phyloP scores from a whole-genome alignment of 768 basidiomycete genomes.

The Lactarius indigo region DNA sequence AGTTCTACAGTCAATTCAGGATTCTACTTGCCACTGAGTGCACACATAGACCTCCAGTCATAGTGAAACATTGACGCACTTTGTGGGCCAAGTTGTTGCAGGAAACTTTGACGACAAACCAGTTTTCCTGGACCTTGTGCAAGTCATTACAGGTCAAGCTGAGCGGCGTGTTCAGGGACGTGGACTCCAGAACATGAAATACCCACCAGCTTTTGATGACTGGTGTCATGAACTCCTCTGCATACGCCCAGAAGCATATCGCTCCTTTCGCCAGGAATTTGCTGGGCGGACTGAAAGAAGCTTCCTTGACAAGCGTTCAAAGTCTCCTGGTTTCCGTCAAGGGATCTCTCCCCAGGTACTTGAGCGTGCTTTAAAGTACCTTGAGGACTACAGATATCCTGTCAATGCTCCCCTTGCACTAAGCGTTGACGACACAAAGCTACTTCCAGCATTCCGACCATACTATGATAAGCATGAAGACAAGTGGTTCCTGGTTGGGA shows the following conservation, averaged over 20 bases:
- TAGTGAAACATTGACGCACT: conserved; percentile 6
- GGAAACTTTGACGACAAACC: conserved; percentile 30
- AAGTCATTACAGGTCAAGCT: conserved; percentile 30
- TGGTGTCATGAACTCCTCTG: conserved; percentile 31
- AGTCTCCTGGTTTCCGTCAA: conserved; percentile 28
- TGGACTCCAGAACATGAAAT: conserved; percentile 37
- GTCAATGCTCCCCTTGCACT: conserved; percentile 29
- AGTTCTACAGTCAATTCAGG: not conserved
- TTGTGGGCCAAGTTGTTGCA: conserved; percentile 23
- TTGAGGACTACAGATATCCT: conserved; percentile 22
- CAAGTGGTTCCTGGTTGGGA: conserved; percentile 30
- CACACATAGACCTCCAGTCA: not conserved
- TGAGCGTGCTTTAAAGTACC: conserved; percentile 23
- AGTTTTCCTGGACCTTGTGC: conserved; percentile 32
- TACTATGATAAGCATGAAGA: conserved; percentile 29
- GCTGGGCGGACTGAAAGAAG: conserved; percentile 23
- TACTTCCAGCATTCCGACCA: conserved; percentile 28
- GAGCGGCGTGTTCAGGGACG: conserved; percentile 33
- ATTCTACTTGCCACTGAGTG: no score
- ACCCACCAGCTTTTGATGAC: conserved; percentile 34
- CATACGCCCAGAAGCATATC: conserved; percentile 32
- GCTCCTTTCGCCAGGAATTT: conserved; percentile 27
- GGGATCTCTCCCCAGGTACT: conserved; percentile 28
- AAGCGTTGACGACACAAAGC: conserved; percentile 38
- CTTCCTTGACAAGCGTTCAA: conserved; percentile 24